Evolutionary conservation across 208 protist genomes (phyloP).

Genomic region (Plasmodiophora brassicae): DNA sequence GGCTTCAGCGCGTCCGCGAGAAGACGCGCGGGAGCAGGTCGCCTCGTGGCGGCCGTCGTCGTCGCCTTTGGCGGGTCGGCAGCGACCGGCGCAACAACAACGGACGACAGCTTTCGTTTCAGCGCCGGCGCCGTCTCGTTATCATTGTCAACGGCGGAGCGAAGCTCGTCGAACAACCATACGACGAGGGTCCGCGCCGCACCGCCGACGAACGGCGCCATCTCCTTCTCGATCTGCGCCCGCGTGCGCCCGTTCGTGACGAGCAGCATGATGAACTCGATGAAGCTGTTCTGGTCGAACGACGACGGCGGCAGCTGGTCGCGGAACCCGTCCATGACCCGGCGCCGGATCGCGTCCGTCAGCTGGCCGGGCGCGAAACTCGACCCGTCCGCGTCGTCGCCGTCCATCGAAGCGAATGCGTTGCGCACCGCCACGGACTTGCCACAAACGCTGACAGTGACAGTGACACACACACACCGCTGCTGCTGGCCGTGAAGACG

Average conservation of each 20-base stretch:
- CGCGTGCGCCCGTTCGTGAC: background rate
- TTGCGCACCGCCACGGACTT: too few species aligned
- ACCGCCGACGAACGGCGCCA: slow-evolving; percentile 21
- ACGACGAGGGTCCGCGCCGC: background rate
- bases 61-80: background rate
- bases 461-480: too few species aligned
- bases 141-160: too few species aligned
- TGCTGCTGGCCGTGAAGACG: too few species aligned
- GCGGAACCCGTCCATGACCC: background rate
- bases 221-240: background rate
- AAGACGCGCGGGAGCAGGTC: background rate
- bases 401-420: too few species aligned
- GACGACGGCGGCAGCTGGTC: background rate
- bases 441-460: too few species aligned
- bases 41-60: background rate
- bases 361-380: too few species aligned
- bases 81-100: background rate
- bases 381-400: too few species aligned
- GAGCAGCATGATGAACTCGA: slow-evolving; percentile 31
- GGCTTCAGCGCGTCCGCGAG: background rate
- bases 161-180: background rate
- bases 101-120: background rate
- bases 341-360: background rate
- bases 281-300: background rate
- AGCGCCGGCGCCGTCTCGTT: background rate